Base-by-base conservation (phyloP, 495 filamentous ascomycete genomes). In the Venustampulla echinocandica region DNA sequence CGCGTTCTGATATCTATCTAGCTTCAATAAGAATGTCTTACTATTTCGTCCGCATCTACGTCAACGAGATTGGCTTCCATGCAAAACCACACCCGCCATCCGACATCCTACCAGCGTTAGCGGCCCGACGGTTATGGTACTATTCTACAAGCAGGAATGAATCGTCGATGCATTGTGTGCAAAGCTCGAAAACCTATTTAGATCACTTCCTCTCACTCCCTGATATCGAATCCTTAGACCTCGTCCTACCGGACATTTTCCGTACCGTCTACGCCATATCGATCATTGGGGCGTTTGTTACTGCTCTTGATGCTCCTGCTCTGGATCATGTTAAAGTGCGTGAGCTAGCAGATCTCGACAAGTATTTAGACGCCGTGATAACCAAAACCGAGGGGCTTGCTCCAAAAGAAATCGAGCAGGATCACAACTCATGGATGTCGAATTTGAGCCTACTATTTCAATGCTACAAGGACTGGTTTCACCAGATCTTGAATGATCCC, bases 51-150 rank as follows among this genome's bases (percentile, higher is more conserved):
- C 45, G 49, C 10, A 45, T 53, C 10, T 54, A 46, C 17, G 30
- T 58, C 19, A 43, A 53, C 42, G 52, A 55, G 42, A 44, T 58
- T 23, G 42, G 47, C 18, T 44, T 47, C 22, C 49, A 52, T 24
- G 40, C 45, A 2, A 22, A 1, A 14, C 13, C 13, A 17, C 43
- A 30, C 4, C 22, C 33, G 9, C 22, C 23, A 15, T 2, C 28
- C 4, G 28, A 36, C 23, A 15, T 39, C 9, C 24, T 33, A 17
- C 32, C 41, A n/a, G 23, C 13, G 14, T n/a, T 10, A 18, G 9
- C 40, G 4, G 36, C 19, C 17, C 40, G 17, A 10, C 44, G 32
- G n/a, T 33, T 47, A 2, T 58, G 52, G 52, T 52, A 48, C 39
- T 47, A 30, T n/a, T 42, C 42, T 15, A 18, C 47, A 1, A 24